Percentiles rank a stretch among this genome's conserved stretches.
phyloP scores from a whole-genome alignment of 1,284 basidiomycete genomes.

The Cystobasidium sp. region DNA sequence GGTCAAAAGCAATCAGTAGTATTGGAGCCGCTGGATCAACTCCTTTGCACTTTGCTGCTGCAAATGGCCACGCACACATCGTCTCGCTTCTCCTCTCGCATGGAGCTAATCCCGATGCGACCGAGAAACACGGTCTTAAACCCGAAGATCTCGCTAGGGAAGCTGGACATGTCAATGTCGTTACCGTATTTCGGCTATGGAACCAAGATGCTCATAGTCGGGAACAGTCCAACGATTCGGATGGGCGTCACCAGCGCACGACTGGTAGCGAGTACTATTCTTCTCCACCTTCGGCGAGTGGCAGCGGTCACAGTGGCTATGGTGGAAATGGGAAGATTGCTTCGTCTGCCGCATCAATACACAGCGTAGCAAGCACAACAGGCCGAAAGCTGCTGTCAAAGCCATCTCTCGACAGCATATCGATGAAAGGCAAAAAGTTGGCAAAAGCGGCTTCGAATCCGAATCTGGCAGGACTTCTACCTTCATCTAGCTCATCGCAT shows the following conservation, averaged over 20 bases:
- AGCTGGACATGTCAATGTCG: slow-evolving; percentile 59
- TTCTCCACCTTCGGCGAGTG: slow-evolving; percentile 8
- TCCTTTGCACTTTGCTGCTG: slow-evolving; percentile 90
- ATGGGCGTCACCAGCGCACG: background rate
- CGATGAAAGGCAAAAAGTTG: slow-evolving; percentile 32
- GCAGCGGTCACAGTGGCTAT: slow-evolving; percentile 7
- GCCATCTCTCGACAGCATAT: slow-evolving; percentile 32
- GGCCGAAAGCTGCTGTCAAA: slow-evolving; percentile 27
- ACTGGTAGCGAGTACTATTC: slow-evolving; percentile 8
- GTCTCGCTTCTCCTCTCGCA: slow-evolving; percentile 75
- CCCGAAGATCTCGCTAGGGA: slow-evolving; percentile 63
- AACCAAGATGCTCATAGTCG: slow-evolving; percentile 11
- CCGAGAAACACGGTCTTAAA: slow-evolving; percentile 85
- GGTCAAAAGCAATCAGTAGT: slow-evolving; percentile 62
- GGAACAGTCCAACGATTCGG: background rate
- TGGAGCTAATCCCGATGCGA: slow-evolving; percentile 74
- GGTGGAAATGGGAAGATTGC: slow-evolving; percentile 2
- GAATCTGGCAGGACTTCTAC: slow-evolving; percentile 26
- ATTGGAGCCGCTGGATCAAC: slow-evolving; percentile 71
- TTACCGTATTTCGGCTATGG: slow-evolving; percentile 57
- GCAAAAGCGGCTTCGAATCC: slow-evolving; percentile 42
- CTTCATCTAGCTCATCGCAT: background rate
- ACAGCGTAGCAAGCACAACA: slow-evolving; percentile 30
- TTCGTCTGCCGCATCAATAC: slow-evolving; percentile 31
- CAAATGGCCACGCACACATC: slow-evolving; percentile 79